Evolutionary conservation across 495 filamentous ascomycete species (phyloP), one percentile per base, ranked within the genome.

Genomic region (Lasiosphaeria hispida): DNA sequence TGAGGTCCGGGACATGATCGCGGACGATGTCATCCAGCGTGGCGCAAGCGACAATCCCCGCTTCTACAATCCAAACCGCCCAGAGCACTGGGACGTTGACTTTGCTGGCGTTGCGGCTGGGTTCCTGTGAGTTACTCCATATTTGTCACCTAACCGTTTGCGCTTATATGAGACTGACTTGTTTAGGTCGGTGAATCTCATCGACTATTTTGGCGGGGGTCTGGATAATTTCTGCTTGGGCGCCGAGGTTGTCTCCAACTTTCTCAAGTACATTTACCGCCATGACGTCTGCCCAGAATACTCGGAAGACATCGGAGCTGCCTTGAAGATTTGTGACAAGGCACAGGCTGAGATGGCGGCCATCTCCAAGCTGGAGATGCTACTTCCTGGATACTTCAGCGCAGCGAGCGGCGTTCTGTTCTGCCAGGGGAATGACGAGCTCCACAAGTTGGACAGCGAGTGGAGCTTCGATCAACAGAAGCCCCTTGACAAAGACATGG

Each of bases 251-350:
- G 77, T 97, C 45, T 81, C 81, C 49, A 96, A 94, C 70, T 96
- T 97, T 70, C 81, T 96, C 56, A 91, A 91, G 61, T 98, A 96
- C 63, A 78, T 97, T 8, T 76, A 91, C 10, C 80, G 81, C 55
- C 93, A 97, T 63, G 78, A 88, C 37, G 94, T 96, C 11, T 95
- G 90, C 60, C 87, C 88, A 3, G 94, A 98, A 62, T 86, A 92
- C 68, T 74, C 63, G 0, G 75, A 79, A 0, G 80, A 89, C 59
- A 79, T 97, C 49, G 69, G 82, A 30, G 77, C 76, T 2, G 92
- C 92, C 2, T 77, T 86, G 18, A 67, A 63, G 3, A 68, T 91
- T 40, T 96, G 92, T 63, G 81, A 87, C 23, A 62, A 77, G 19
- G 91, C 89, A 10, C 76, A 83, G 8, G 73, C 76, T 15, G 90